Evolutionary conservation across 805 yeast genomes (phyloP), one percentile per base, ranked within the genome.

Genomic region (Cyberlindnera euphorbiae): DNA sequence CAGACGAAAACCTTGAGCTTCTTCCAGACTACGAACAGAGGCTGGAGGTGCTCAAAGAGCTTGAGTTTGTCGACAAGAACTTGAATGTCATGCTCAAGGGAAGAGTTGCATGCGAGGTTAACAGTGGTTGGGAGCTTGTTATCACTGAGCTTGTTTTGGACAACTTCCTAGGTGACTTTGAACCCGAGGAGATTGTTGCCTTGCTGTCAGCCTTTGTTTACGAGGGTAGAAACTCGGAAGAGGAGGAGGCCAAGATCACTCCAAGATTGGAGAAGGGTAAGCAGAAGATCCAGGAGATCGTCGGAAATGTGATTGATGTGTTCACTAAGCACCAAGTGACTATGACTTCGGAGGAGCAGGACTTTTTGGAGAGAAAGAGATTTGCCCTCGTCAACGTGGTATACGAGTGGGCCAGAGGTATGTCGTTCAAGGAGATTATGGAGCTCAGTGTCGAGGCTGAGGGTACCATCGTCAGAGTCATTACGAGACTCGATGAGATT

Each of bases 391-490:
- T 87, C 61, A 90, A 88, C 56, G 96, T 87, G 10, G 96, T 90
- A 5, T 93, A 90, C 58, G 97, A 93, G 62, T 93, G 99, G 99
- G 96, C 97, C 1, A 71, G 94, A 46, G 99, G 98, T 2, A 72
- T 81, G 69, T 73, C 94, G 0, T 93, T 93, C 66, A 82, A 82
- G 46, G 94, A 87, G 39, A 90, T 93, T 46, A 93, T 89, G 82
- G 81, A 77, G 41, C 71, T 87, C 45, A 85, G 96, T 39, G 79
- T 78, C 14, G 95, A 89, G 51, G 89, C 87, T 25, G 98, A 93
- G 62, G 99, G 99, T 28, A 85, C 96, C 0, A 93, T 93, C 54
- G 98, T 93, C 16, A 74, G 98, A 54, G 97, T 93, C 5, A 90
- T 93, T 30, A 87, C 95, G 1, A 73, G 97, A 50, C 63, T 93